These are phyloP conservation scores for Flaveria sonorensis DNA, from an alignment of 129 eudicot genomes.

Conservation along the genomic window DNA sequence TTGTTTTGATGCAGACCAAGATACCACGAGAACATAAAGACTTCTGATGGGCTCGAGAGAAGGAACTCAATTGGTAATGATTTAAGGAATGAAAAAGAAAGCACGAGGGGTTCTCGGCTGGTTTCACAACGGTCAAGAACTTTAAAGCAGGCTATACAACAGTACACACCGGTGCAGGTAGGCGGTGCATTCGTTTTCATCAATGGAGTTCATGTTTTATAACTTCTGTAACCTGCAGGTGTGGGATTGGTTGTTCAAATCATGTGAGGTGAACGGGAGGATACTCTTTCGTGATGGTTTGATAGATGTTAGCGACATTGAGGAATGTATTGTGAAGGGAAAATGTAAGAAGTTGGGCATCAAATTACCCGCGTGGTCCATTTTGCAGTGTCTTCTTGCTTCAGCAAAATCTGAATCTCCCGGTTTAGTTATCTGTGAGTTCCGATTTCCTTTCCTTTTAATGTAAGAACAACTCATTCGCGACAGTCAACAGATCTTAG, in stretches of 20 bases:
- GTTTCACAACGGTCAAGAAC: slow-evolving; percentile 78
- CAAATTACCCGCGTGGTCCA: slow-evolving; percentile 81
- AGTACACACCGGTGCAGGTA: slow-evolving; percentile 75
- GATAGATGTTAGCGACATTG: slow-evolving; percentile 72
- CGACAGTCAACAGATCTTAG: too few species aligned
- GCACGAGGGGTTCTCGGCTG: slow-evolving; percentile 48
- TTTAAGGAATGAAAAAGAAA: slow-evolving; percentile 49
- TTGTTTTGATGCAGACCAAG: slow-evolving; percentile 63
- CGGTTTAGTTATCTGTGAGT: slow-evolving; percentile 75
- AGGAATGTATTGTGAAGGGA: slow-evolving; percentile 69
- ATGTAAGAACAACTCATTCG: background rate
- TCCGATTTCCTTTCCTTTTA: background rate
- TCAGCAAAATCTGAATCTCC: slow-evolving; percentile 80
- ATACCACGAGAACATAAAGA: slow-evolving; percentile 55
- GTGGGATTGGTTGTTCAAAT: slow-evolving; percentile 90
- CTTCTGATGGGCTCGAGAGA: slow-evolving; percentile 45
- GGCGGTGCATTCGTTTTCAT: too few species aligned
- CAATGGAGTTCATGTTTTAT: background rate
- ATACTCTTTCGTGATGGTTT: slow-evolving; percentile 74
- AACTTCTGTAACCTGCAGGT: slow-evolving; percentile 42
- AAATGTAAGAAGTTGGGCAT: slow-evolving; percentile 70
- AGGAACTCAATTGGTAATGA: slow-evolving; percentile 44
- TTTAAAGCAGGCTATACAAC: slow-evolving; percentile 65
- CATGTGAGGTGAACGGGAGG: slow-evolving; percentile 83
- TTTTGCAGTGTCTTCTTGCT: slow-evolving; percentile 76